Evolutionary conservation across 2,329 filamentous ascomycete species (phyloP).

Genomic region (Alternaria sp.): DNA sequence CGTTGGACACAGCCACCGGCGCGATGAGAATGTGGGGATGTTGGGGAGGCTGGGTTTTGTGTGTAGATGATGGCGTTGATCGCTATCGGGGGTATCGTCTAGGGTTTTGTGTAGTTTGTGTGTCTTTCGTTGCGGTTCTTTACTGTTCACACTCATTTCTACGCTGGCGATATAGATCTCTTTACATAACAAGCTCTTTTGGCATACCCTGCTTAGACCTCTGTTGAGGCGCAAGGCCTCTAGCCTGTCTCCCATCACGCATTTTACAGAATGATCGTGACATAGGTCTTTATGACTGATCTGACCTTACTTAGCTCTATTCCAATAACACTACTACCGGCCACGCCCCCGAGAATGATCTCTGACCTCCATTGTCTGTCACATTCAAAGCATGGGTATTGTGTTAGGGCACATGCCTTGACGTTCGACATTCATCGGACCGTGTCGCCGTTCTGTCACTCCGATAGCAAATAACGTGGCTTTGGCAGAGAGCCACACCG

Average conservation of each 20-base stretch:
- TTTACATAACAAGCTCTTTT: too few species aligned
- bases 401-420: too few species aligned
- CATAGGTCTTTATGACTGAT: too few species aligned
- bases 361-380: too few species aligned
- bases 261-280: too few species aligned
- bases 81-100: neutral
- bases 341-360: too few species aligned
- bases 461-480: neutral
- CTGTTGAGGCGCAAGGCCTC: neutral
- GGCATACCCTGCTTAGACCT: neutral
- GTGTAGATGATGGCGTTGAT: neutral
- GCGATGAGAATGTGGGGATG: slow-evolving; percentile 1
- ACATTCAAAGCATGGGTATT: too few species aligned
- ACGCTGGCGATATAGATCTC: neutral
- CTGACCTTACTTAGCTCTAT: too few species aligned
- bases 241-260: too few species aligned
- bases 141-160: neutral
- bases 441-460: neutral
- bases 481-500: neutral
- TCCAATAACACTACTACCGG: too few species aligned
- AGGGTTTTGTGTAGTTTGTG: neutral
- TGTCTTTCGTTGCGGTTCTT: too few species aligned
- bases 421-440: neutral
- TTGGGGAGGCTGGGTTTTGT: too few species aligned
- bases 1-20: slow-evolving; percentile 68